Evolutionary conservation across 2,329 filamentous ascomycete genomes (phyloP).

Genomic region (Fusarium verrucosum): DNA sequence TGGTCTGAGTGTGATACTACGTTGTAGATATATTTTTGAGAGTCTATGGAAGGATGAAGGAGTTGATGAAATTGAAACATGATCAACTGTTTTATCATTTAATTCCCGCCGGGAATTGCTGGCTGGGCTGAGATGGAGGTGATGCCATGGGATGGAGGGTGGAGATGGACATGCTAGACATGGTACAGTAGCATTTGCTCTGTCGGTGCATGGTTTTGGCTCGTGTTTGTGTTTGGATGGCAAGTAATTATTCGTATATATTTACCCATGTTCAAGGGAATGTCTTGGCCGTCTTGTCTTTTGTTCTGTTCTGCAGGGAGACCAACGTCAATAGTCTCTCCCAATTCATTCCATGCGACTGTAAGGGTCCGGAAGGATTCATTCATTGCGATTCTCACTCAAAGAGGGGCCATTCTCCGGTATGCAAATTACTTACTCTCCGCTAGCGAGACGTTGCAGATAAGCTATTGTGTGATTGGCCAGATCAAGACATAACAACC

Average conservation of each 20-base stretch:
- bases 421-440: conserved; percentile 29
- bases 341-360: neutral
- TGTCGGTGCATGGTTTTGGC: neutral
- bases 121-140: neutral
- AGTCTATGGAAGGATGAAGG: neutral
- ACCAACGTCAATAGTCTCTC: neutral
- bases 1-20: too few relatives aligned
- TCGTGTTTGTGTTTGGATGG: too few relatives aligned
- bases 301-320: conserved; percentile 10
- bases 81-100: neutral
- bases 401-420: neutral
- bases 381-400: neutral
- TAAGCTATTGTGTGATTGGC: conserved; percentile 16
- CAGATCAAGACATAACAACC: conserved; percentile 3
- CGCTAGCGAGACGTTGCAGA: conserved; percentile 22
- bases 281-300: neutral
- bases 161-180: too few relatives aligned
- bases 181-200: too few relatives aligned
- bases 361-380: neutral
- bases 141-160: neutral
- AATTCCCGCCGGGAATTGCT: conserved; percentile 19
- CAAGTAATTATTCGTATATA: too few relatives aligned
- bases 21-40: too few relatives aligned
- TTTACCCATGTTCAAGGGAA: neutral
- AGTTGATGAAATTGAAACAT: conserved; percentile 11